Conservation (phyloP, 345 rosid species). For the Viola odorata region DNA sequence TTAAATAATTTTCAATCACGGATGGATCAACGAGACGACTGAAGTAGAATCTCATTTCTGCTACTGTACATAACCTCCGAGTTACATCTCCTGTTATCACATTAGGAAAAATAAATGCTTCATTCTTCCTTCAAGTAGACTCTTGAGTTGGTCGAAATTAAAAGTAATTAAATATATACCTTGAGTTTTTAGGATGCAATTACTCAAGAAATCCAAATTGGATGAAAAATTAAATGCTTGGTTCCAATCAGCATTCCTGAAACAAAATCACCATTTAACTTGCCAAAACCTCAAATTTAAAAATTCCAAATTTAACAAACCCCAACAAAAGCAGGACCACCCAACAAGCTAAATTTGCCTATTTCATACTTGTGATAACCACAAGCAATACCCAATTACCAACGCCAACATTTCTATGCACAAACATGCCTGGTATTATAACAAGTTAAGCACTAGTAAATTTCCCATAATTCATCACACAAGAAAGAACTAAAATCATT, state of each 20-base stretch:
- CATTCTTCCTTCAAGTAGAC: too few species aligned
- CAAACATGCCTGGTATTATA: not conserved
- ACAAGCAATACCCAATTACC: not conserved
- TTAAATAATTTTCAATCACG: conserved; percentile 30
- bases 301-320: not conserved
- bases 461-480: not conserved
- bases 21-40: conserved; percentile 40
- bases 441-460: not conserved
- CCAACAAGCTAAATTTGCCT: not conserved
- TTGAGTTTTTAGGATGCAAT: conserved; percentile 50
- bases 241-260: conserved; percentile 87
- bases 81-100: conserved; percentile 39
- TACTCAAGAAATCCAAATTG: conserved; percentile 58
- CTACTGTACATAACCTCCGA: conserved; percentile 61
- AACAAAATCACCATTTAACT: conserved; percentile 17
- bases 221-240: conserved; percentile 75
- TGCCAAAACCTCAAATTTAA: not conserved
- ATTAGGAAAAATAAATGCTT: too few species aligned
- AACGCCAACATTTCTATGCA: not conserved
- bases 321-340: not conserved
- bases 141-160: too few species aligned
- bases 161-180: conserved; percentile 29
- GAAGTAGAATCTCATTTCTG: conserved; percentile 74
- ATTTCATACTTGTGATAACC: not conserved
- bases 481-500: not conserved